These are phyloP conservation scores for Venturia carpophila DNA, from an alignment of 2,329 filamentous ascomycete genomes.

Conservation along the genomic window DNA sequence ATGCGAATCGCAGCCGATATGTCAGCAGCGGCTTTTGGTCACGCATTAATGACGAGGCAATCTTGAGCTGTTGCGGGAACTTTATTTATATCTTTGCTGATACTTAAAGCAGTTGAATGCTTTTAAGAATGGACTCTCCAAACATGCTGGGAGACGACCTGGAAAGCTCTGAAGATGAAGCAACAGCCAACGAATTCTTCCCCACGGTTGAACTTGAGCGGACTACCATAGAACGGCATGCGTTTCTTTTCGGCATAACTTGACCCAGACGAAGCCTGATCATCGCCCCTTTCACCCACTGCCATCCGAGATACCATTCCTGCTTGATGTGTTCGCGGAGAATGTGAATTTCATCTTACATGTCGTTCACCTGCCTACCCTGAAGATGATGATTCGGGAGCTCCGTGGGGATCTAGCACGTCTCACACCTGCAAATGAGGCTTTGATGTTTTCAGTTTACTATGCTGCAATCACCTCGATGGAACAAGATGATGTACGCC, in stretches of 20 bases:
- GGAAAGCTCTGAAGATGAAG: conserved; percentile 31
- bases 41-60: conserved; percentile 48
- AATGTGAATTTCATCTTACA: conserved; percentile 44
- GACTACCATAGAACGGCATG: conserved; percentile 40
- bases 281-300: conserved; percentile 42
- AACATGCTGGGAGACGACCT: conserved; percentile 29
- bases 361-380: conserved; percentile 41
- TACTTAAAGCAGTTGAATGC: conserved; percentile 30
- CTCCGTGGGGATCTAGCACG: conserved; percentile 27
- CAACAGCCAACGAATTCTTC: conserved; percentile 25
- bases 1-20: conserved; percentile 40
- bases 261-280: conserved; percentile 27
- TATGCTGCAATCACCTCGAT: conserved; percentile 49
- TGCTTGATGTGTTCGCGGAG: conserved; percentile 44
- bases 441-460: conserved; percentile 51
- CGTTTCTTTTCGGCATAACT: conserved; percentile 46
- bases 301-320: conserved; percentile 48
- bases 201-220: conserved; percentile 37
- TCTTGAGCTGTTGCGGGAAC: conserved; percentile 25
- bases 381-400: conserved; percentile 34
- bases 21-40: conserved; percentile 50
- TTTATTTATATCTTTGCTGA: conserved; percentile 22
- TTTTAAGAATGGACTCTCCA: conserved; percentile 35
- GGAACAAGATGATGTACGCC: conserved; percentile 49
- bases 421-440: conserved; percentile 41